Conservation (phyloP, 768 basidiomycete species). For the Suillus plorans region DNA sequence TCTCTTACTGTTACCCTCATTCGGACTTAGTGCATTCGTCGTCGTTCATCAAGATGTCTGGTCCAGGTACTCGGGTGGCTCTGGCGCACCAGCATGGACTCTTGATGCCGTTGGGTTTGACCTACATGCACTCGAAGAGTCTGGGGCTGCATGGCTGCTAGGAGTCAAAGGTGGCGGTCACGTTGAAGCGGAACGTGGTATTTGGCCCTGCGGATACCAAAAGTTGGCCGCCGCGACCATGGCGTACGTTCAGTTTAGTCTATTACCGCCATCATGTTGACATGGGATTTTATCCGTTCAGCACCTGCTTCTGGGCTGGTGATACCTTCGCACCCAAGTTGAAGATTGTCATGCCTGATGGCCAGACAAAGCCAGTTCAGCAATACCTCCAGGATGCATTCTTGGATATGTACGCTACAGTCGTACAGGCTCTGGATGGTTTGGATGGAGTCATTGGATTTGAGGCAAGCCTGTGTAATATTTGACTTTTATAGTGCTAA, state of each 20-base stretch:
- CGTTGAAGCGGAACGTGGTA: constrained; percentile 71
- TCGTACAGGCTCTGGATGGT: constrained; percentile 69
- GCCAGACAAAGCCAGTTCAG: constrained; percentile 66
- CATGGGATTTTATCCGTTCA: constrained; percentile 24
- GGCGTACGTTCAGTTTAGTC: constrained; percentile 54
- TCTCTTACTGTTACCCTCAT: constrained; percentile 66
- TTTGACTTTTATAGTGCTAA: neutral
- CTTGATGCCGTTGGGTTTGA: constrained; percentile 86
- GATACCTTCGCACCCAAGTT: constrained; percentile 82
- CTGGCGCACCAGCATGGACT: constrained; percentile 97
- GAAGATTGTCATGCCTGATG: constrained; percentile 45
- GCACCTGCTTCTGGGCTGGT: constrained; percentile 93
- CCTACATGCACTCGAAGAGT: constrained; percentile 72
- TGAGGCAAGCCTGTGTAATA: constrained; percentile 54
- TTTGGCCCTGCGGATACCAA: constrained; percentile 94
- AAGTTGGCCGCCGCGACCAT: constrained; percentile 93
- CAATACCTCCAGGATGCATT: constrained; percentile 81
- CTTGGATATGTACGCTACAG: constrained; percentile 68
- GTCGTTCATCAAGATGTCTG: constrained; percentile 94
- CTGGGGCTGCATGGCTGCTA: constrained; percentile 83
- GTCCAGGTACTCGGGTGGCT: constrained; percentile 93
- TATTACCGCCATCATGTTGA: constrained; percentile 5
- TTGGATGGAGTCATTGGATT: constrained; percentile 85
- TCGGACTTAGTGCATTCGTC: constrained; percentile 72
- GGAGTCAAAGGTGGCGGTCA: constrained; percentile 80